A percentile compares a stretch with the other conserved stretches of the same genome.
phyloP scores from a whole-genome alignment of 306 rosid species.

The Begonia fuchsioides region DNA sequence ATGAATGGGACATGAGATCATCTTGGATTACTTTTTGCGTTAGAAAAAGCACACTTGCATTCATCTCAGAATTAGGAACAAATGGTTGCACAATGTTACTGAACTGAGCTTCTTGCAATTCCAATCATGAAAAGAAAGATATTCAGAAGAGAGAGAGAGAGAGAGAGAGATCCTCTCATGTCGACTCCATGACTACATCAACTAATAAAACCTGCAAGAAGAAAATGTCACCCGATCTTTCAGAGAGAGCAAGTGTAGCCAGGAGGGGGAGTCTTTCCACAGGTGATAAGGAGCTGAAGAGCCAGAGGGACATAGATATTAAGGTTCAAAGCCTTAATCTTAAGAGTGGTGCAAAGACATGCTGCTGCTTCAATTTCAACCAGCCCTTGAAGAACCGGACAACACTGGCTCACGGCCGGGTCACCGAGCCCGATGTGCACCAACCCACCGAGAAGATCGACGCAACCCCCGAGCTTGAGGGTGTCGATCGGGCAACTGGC shows the following conservation, averaged over 20 bases:
- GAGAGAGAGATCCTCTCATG: slow-evolving; percentile 46
- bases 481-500: slow-evolving; percentile 81
- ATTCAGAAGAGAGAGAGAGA: background rate
- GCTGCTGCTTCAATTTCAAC: slow-evolving; percentile 71
- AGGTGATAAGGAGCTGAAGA: slow-evolving; percentile 77
- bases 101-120: slow-evolving; percentile 17
- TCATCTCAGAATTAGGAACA: slow-evolving; percentile 26
- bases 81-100: slow-evolving; percentile 25
- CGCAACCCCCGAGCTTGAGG: slow-evolving; percentile 66
- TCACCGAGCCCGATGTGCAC: slow-evolving; percentile 74
- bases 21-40: slow-evolving; percentile 23
- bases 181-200: slow-evolving; percentile 27
- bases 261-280: slow-evolving; percentile 92
- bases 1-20: slow-evolving; percentile 12
- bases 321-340: slow-evolving; percentile 73
- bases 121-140: slow-evolving; percentile 18
- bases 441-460: slow-evolving; percentile 64
- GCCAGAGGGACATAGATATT: slow-evolving; percentile 69
- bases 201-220: slow-evolving; percentile 31
- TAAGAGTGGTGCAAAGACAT: slow-evolving; percentile 86
- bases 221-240: background rate
- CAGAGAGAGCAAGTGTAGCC: slow-evolving; percentile 93
- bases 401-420: slow-evolving; percentile 57
- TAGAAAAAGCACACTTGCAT: slow-evolving; percentile 27
- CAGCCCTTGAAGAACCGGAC: slow-evolving; percentile 69